phyloP scores from a whole-genome alignment of 2,329 filamentous ascomycete genomes.

The Myriosclerotinia duriaeana region DNA sequence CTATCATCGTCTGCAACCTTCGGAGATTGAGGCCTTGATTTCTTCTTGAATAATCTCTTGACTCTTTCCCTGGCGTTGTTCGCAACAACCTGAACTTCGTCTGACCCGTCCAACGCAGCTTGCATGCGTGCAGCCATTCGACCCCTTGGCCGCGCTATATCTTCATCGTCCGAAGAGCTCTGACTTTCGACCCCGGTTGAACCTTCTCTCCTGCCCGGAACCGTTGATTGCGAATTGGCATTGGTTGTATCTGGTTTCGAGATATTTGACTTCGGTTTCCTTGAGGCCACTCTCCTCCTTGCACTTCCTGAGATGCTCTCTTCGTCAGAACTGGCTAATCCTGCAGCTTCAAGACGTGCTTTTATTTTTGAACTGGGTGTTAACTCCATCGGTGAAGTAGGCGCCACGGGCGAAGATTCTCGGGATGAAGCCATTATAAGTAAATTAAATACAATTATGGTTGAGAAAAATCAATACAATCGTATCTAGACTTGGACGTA shows the following conservation, averaged over 20 bases:
- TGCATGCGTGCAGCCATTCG: constrained; percentile 65
- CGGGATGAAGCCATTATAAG: constrained; percentile 51
- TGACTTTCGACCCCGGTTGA: not conserved
- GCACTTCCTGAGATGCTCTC: constrained; percentile 33
- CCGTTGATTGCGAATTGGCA: constrained; percentile 2
- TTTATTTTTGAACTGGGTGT: constrained; percentile 57
- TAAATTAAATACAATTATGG: constrained; percentile 13
- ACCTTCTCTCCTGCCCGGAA: not conserved
- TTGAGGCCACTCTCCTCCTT: constrained; percentile 29
- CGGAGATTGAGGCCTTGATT: constrained; percentile 32
- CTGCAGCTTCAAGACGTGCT: constrained; percentile 52
- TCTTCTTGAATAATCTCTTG: constrained; percentile 46
- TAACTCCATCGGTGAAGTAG: constrained; percentile 45
- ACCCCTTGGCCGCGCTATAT: constrained; percentile 57
- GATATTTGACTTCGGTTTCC: constrained; percentile 24
- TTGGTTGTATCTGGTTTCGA: constrained; percentile 24
- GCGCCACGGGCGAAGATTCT: constrained; percentile 48
- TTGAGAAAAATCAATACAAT: not conserved
- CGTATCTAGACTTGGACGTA: not conserved
- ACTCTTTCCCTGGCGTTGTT: constrained; percentile 45
- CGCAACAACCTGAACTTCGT: constrained; percentile 26
- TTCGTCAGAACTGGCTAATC: constrained; percentile 50
- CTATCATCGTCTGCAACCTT: constrained; percentile 41
- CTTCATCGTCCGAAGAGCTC: constrained; percentile 44
- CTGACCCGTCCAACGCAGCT: constrained; percentile 36